Percentiles rank a stretch among this genome's conserved stretches.
Evolutionary conservation across 495 filamentous ascomycete genomes (phyloP).

Genomic region (Talaromyces wortmannii): DNA sequence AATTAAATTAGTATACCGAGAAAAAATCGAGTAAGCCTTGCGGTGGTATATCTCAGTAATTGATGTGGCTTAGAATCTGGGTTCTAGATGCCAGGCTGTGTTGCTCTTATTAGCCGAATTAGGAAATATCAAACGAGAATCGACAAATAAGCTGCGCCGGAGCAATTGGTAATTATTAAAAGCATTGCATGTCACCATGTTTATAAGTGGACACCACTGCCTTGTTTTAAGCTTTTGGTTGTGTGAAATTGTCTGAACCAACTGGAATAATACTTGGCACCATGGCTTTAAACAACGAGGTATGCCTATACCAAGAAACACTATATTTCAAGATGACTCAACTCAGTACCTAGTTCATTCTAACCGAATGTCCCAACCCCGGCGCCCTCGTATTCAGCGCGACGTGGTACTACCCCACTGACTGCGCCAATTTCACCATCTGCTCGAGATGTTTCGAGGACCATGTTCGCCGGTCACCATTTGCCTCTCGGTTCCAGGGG

Average conservation of each 20-base stretch:
- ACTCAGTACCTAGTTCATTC: background rate
- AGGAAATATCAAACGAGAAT: slow-evolving; percentile 1
- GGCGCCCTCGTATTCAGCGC: slow-evolving; percentile 6
- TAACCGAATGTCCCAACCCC: slow-evolving; percentile 7
- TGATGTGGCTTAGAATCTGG: no score
- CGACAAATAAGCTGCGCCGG: background rate
- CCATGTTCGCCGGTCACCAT: slow-evolving; percentile 13
- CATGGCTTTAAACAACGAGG: background rate
- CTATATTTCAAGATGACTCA: background rate
- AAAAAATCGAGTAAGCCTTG: no score
- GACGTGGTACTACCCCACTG: slow-evolving; percentile 16
- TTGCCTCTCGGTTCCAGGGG: background rate
- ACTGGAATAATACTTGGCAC: no score
- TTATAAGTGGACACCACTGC: background rate
- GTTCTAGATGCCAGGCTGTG: no score
- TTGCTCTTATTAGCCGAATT: background rate
- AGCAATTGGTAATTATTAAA: background rate
- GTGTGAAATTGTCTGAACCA: no score
- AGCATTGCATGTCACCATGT: background rate
- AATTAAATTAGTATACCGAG: no score
- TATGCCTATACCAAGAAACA: background rate
- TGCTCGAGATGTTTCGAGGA: slow-evolving; percentile 20
- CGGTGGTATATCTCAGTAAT: no score
- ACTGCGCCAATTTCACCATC: slow-evolving; percentile 10
- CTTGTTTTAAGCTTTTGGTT: no score